Conservation (phyloP, 2,329 filamentous ascomycete genomes). For the Pseudocercospora fuligena region DNA sequence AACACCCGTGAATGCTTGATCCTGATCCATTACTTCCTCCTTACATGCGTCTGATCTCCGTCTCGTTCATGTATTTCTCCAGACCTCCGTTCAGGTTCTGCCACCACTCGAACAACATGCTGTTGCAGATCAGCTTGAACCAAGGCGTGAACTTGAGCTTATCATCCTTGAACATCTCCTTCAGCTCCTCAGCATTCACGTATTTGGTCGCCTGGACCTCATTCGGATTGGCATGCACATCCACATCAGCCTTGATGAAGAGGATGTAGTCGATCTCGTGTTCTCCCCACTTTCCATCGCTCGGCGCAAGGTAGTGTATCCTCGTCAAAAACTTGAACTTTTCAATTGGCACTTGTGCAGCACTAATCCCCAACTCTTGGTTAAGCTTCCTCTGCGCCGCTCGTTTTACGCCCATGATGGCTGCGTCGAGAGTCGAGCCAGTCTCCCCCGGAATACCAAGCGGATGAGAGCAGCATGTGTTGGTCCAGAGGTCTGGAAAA, state of each 20-base stretch:
- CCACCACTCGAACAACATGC: constrained; percentile 99
- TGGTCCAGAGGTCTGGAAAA: constrained; percentile 99
- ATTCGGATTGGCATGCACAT: constrained; percentile 80
- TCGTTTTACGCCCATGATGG: constrained; percentile 83
- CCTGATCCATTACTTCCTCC: not conserved
- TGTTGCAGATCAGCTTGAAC: constrained; percentile 99
- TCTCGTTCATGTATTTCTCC: constrained; percentile 84
- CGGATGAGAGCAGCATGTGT: constrained; percentile 98
- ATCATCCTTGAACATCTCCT: constrained; percentile 81
- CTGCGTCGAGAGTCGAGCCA: constrained; percentile 77
- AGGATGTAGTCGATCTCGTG: constrained; percentile 99
- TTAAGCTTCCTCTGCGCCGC: constrained; percentile 92
- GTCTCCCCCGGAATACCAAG: constrained; percentile 91
- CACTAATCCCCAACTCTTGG: constrained; percentile 91
- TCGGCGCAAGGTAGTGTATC: constrained; percentile 97
- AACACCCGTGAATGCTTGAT: constrained; percentile 9
- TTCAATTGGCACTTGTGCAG: constrained; percentile 85
- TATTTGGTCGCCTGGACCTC: constrained; percentile 87
- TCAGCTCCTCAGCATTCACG: constrained; percentile 80
- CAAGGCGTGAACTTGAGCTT: constrained; percentile 89
- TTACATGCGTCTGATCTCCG: constrained; percentile 82
- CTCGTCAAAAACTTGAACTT: constrained; percentile 92
- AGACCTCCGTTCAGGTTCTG: constrained; percentile 77
- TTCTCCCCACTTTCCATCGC: constrained; percentile 97
- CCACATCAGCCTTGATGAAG: constrained; percentile 93